Evolutionary conservation across 2,329 filamentous ascomycete species (phyloP), one percentile per base, ranked within the genome.

Genomic region (Penicillium sp.): DNA sequence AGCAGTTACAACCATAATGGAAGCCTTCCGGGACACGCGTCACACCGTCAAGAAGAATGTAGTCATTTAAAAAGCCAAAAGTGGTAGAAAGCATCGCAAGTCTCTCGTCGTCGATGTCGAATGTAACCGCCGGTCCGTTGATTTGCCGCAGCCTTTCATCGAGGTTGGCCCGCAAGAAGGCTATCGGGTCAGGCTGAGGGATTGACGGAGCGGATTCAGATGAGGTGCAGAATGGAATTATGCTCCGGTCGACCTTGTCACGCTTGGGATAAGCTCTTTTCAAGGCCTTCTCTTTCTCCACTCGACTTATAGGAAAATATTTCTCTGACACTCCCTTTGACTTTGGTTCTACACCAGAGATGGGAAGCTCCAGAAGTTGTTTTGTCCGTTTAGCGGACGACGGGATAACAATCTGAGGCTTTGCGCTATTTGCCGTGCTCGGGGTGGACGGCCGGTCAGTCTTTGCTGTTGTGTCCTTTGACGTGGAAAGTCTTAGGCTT

Each of bases 11-110:
- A 3, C 74, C 74, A 1, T 56, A 63, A 29, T 70, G 67, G 44
- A 76, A 77, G 4, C 60, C 69, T 6, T 68, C 58, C 1, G 60
- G 56, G 2, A 70, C 67, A 0, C 55, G 63, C 1, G 56, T 46
- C 2, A 76, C 73, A 0, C 71, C 74, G 6, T 71, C 60, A 0
- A 68, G 68, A 3, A 76, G 55, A 37, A 71, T 71, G 49, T 77
- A 76, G 1, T 64, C 53, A 33, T 74, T 72, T 3, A 75, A 61
- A 16, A 78, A 78, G n/a, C 73, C 71, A 52, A 77, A 77, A 42
- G 74, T 74, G 0, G 68, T 55, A 0, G 67, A 66, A 11, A 72
- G 65, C 1, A 64, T 57, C 1, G 70, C 62, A 0, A 73, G 61
- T 16, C 49, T 56, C 9, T 61, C 45, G 14, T 62, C 57, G 13